A percentile compares a stretch with the other conserved stretches of the same genome.
Evolutionary conservation across 2,329 filamentous ascomycete species (phyloP).

Genomic region (Nothophaeocryptopus gaeumannii): DNA sequence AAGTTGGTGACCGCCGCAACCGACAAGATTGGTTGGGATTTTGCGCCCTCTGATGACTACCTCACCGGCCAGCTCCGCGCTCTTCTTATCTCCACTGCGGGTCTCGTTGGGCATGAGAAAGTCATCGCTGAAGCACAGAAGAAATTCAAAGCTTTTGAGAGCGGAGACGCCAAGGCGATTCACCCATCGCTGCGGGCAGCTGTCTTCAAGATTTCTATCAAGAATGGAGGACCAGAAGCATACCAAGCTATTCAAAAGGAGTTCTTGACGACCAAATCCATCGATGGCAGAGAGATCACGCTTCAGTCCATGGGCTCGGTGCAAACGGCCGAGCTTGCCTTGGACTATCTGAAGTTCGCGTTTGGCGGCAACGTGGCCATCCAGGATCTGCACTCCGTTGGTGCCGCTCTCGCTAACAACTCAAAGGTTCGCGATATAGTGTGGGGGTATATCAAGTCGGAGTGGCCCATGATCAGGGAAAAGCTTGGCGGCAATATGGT

Average conservation of each 20-base stretch:
- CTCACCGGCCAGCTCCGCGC: conserved; percentile 79
- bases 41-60: conserved; percentile 73
- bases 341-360: conserved; percentile 67
- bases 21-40: conserved; percentile 82
- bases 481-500: conserved; percentile 79
- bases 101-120: conserved; percentile 69
- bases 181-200: conserved; percentile 77
- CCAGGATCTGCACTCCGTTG: conserved; percentile 83
- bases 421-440: conserved; percentile 67
- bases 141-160: conserved; percentile 76
- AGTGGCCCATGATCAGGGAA: conserved; percentile 72
- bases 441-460: conserved; percentile 81
- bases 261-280: conserved; percentile 75
- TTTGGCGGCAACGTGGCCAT: conserved; percentile 80
- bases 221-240: conserved; percentile 67
- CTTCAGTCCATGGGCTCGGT: conserved; percentile 73
- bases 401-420: conserved; percentile 70
- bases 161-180: conserved; percentile 66
- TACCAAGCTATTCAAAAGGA: conserved; percentile 77
- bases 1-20: conserved; percentile 73
- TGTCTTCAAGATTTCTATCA: conserved; percentile 76
- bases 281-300: conserved; percentile 87
- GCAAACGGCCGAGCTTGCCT: conserved; percentile 65
- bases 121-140: conserved; percentile 70
- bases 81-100: conserved; percentile 72